A percentile compares a stretch with the other conserved stretches of the same genome.
Evolutionary conservation across 208 protist species (phyloP).

Genomic region (Novymonas esmeraldas): DNA sequence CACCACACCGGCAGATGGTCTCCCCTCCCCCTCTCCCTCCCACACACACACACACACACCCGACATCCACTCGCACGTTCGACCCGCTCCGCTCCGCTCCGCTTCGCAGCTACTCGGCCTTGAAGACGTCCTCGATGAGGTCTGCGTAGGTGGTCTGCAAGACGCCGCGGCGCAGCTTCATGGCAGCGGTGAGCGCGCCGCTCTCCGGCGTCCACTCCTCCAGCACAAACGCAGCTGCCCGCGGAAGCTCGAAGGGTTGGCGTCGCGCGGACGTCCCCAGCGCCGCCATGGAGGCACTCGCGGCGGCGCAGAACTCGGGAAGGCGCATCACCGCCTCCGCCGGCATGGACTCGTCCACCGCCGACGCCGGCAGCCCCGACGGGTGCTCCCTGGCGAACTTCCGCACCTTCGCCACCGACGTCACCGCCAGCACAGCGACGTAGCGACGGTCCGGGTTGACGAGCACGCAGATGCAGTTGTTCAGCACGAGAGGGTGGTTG

Average conservation of each 20-base stretch:
- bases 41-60: no score
- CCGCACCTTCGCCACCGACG: slow-evolving; percentile 37
- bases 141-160: slow-evolving; percentile 59
- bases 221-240: slow-evolving; percentile 43
- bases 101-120: slow-evolving; percentile 31
- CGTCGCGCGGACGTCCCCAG: slow-evolving; percentile 38
- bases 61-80: no score
- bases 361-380: no score
- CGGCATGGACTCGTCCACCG: no score
- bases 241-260: slow-evolving; percentile 54
- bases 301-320: slow-evolving; percentile 18
- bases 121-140: slow-evolving; percentile 62
- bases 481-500: slow-evolving; percentile 50
- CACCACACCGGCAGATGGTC: no score
- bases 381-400: no score
- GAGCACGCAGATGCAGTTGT: slow-evolving; percentile 75
- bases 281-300: slow-evolving; percentile 36
- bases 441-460: slow-evolving; percentile 70
- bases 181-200: slow-evolving; percentile 64
- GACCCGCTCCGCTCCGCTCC: no score
- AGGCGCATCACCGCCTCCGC: slow-evolving; percentile 44
- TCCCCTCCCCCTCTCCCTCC: no score
- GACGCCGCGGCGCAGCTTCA: slow-evolving; percentile 67
- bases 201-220: slow-evolving; percentile 88
- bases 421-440: slow-evolving; percentile 58